These are phyloP conservation scores for Peniophora sp. DNA, from an alignment of 1,284 basidiomycete genomes.

Conservation along the genomic window DNA sequence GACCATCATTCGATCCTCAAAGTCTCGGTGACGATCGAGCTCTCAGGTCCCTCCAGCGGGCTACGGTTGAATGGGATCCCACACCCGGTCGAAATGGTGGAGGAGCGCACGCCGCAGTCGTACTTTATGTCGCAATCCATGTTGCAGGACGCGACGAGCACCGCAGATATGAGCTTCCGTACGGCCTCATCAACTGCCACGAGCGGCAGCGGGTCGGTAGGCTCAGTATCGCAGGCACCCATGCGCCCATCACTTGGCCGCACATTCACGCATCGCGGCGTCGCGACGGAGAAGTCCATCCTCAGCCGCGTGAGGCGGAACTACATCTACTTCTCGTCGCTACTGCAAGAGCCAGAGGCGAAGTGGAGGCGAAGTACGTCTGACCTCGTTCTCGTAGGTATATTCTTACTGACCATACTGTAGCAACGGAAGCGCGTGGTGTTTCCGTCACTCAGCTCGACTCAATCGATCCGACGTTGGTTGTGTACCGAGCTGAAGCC, in stretches of 20 bases:
- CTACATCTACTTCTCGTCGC: slow-evolving; percentile 97
- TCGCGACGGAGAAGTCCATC: slow-evolving; percentile 70
- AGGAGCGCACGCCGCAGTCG: slow-evolving; percentile 58
- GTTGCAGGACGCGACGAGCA: slow-evolving; percentile 63
- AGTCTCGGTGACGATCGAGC: slow-evolving; percentile 72
- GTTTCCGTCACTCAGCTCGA: slow-evolving; percentile 94
- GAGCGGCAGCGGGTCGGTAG: slow-evolving; percentile 18
- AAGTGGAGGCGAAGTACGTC: slow-evolving; percentile 86
- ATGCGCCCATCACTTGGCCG: slow-evolving; percentile 26
- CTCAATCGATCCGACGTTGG: slow-evolving; percentile 94
- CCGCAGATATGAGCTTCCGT: slow-evolving; percentile 58
- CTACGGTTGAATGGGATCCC: slow-evolving; percentile 81
- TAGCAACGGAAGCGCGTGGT: slow-evolving; percentile 78
- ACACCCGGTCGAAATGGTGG: slow-evolving; percentile 55
- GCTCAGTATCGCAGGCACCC: slow-evolving; percentile 14
- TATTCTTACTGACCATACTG: slow-evolving; percentile 11
- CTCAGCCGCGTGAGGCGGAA: slow-evolving; percentile 82
- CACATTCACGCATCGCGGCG: slow-evolving; percentile 42
- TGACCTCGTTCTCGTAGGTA: slow-evolving; percentile 6
- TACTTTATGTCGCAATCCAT: slow-evolving; percentile 47
- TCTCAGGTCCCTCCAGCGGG: slow-evolving; percentile 68
- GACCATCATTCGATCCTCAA: slow-evolving; percentile 75
- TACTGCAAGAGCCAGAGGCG: slow-evolving; percentile 95
- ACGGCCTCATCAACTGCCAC: slow-evolving; percentile 41
- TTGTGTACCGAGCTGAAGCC: slow-evolving; percentile 94